Evolutionary conservation across 495 filamentous ascomycete genomes (phyloP), one percentile per base, ranked within the genome.

Genomic region (Aspergillus cavernicola): DNA sequence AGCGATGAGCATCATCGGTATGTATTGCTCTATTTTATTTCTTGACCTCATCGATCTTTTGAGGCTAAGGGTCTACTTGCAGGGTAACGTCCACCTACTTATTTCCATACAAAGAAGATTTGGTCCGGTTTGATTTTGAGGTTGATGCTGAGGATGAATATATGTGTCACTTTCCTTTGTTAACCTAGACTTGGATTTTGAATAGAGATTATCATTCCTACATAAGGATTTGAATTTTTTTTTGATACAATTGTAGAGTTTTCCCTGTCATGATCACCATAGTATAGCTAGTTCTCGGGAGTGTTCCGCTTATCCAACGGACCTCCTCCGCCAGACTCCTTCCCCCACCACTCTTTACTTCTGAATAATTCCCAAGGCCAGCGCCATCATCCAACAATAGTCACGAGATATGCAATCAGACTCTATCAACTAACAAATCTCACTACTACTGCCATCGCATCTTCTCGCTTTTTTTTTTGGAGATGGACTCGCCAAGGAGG

Each of bases 51-150:
- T 10, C 15, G 51, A 9, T n/a, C 12, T 2, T 12, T 0, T 23
- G 1, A 2, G 4, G 18, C 3, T n/a, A 61, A 37, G 33, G 7
- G 50, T 15, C 13, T 1, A 5, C 23, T 36, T 12, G 8, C 16
- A 52, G 74, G 43, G 70, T 78, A 0, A 76, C 73, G 6, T 62
- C 55, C 33, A 70, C 65, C 11, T 78, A 72, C 35, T 63, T 79
- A 36, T 69, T 68, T 51, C 76, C 76, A 2, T 79, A 65, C 52
- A 72, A 70, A 46, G 73, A 77, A 50, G 74, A 79, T 63, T 47
- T 79, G 9, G 60, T 72, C 37, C 68, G 73, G 18, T 79, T 79
- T 62, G 76, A 79, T 52, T 78, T 79, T 56, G 72, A 77, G 53
- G 71, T 76, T 13, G 70, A 72, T 37, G 42, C 45, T 2, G 67